Conservation (phyloP, 768 basidiomycete genomes). For the Fistulinella prunicolor region DNA sequence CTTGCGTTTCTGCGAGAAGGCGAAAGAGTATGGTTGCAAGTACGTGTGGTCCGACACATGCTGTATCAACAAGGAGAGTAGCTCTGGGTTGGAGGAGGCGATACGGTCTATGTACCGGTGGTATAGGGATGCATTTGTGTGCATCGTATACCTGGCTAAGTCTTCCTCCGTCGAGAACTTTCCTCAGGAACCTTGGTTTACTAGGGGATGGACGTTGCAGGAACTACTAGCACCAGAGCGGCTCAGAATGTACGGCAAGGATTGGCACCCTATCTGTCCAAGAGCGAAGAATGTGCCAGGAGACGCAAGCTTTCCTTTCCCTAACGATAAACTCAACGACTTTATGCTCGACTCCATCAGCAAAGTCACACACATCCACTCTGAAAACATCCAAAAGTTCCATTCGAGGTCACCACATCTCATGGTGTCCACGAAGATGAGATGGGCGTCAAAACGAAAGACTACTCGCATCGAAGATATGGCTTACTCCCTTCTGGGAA, state of each 20-base stretch:
- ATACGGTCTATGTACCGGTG: conserved; percentile 14
- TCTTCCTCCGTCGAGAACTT: conserved; percentile 5
- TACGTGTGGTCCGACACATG: conserved; percentile 26
- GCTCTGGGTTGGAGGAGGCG: conserved; percentile 12
- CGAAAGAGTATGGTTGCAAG: conserved; percentile 10
- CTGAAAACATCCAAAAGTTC: background rate
- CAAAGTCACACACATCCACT: background rate
- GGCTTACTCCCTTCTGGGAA: conserved; percentile 10
- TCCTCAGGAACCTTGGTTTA: conserved; percentile 8
- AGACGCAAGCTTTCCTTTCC: conserved; percentile 2
- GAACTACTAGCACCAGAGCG: conserved; percentile 12
- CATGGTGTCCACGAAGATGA: conserved; percentile 14
- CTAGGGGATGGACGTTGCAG: conserved; percentile 13
- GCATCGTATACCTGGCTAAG: conserved; percentile 11
- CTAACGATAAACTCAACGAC: conserved; percentile 11
- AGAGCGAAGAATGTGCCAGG: background rate
- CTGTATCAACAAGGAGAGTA: conserved; percentile 15
- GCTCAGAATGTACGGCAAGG: conserved; percentile 8
- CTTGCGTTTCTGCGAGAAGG: conserved; percentile 12
- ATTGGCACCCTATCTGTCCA: conserved; percentile 9
- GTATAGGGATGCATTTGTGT: conserved; percentile 12
- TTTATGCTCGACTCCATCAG: conserved; percentile 3
- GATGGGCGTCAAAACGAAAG: conserved; percentile 14
- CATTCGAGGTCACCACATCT: background rate
- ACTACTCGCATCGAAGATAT: conserved; percentile 10